Conservation (phyloP, 2,329 filamentous ascomycete species). For the Ophiosphaerella korrae region DNA sequence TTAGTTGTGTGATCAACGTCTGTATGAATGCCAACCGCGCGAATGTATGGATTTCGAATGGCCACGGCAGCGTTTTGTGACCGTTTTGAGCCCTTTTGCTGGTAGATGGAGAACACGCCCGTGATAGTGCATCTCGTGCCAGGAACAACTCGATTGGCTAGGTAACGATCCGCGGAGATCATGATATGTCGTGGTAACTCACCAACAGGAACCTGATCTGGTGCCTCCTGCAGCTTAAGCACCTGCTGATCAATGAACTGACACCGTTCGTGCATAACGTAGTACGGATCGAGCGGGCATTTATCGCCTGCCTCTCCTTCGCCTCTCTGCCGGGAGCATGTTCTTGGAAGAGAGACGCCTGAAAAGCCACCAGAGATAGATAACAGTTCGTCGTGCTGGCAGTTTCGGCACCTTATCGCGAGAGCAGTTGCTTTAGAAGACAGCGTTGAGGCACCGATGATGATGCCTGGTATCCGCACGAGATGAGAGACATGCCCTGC, state of each 20-base stretch:
- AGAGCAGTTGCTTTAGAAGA: slow-evolving; percentile 92
- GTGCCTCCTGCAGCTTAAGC: slow-evolving; percentile 95
- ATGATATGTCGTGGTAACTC: slow-evolving; percentile 94
- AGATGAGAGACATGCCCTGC: slow-evolving; percentile 91
- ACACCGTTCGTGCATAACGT: slow-evolving; percentile 91
- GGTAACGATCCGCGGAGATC: slow-evolving; percentile 92
- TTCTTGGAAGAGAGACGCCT: slow-evolving; percentile 80
- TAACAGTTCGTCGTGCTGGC: slow-evolving; percentile 72
- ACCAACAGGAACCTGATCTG: slow-evolving; percentile 95
- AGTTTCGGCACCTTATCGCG: slow-evolving; percentile 86
- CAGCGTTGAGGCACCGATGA: slow-evolving; percentile 95
- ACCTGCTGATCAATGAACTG: slow-evolving; percentile 97
- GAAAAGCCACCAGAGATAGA: slow-evolving; percentile 84
- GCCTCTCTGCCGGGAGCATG: slow-evolving; percentile 69
- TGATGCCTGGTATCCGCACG: slow-evolving; percentile 95
- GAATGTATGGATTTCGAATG: slow-evolving; percentile 91
- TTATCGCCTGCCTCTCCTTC: slow-evolving; percentile 71
- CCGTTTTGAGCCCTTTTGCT: slow-evolving; percentile 84
- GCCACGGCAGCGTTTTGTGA: slow-evolving; percentile 81
- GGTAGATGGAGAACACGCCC: slow-evolving; percentile 98
- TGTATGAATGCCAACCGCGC: slow-evolving; percentile 88
- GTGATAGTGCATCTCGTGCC: slow-evolving; percentile 94
- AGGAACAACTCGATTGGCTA: slow-evolving; percentile 94
- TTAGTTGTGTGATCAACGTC: slow-evolving; percentile 90
- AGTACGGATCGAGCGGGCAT: slow-evolving; percentile 94